phyloP scores from a whole-genome alignment of 306 rosid genomes.

The Sophora flavescens region DNA sequence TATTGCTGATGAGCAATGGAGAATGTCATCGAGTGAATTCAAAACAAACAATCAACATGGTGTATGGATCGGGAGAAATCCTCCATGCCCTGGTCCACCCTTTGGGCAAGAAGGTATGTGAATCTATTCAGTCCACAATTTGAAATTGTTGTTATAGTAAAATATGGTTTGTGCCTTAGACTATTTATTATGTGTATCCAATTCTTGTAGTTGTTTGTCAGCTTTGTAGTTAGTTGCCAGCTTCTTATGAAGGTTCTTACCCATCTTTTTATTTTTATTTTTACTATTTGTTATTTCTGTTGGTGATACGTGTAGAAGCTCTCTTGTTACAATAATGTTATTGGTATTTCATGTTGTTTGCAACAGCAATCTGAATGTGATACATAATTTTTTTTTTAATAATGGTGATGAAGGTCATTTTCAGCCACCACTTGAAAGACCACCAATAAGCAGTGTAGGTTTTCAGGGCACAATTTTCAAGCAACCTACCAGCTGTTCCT shows the following conservation, averaged over 20 bases:
- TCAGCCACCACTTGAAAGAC: slow-evolving; percentile 83
- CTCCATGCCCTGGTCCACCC: slow-evolving; percentile 79
- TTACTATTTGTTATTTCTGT: background rate
- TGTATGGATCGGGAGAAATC: slow-evolving; percentile 81
- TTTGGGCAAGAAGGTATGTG: slow-evolving; percentile 86
- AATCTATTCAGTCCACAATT: slow-evolving; percentile 13
- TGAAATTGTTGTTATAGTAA: slow-evolving; percentile 3
- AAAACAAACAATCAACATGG: slow-evolving; percentile 73
- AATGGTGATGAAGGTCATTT: slow-evolving; percentile 69
- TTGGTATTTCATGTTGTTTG: slow-evolving; percentile 14
- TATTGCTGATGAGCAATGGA: slow-evolving; percentile 83
- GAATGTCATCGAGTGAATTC: slow-evolving; percentile 71
- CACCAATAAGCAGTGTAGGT: slow-evolving; percentile 70
- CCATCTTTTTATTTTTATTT: slow-evolving; percentile 1
- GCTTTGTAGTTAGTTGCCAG: slow-evolving; percentile 28
- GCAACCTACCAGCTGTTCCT: slow-evolving; percentile 74
- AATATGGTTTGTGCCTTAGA: background rate
- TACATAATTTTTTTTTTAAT: slow-evolving; percentile 3
- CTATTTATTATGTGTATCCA: background rate
- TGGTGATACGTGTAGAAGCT: background rate
- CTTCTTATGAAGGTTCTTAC: background rate
- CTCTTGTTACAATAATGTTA: slow-evolving; percentile 8
- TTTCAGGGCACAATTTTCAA: slow-evolving; percentile 73
- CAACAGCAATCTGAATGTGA: slow-evolving; percentile 15
- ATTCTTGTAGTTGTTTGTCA: no score